A percentile compares a stretch with the other conserved stretches of the same genome.
phyloP scores from a whole-genome alignment of 257 asterid genomes.

The Eustoma russellianum region DNA sequence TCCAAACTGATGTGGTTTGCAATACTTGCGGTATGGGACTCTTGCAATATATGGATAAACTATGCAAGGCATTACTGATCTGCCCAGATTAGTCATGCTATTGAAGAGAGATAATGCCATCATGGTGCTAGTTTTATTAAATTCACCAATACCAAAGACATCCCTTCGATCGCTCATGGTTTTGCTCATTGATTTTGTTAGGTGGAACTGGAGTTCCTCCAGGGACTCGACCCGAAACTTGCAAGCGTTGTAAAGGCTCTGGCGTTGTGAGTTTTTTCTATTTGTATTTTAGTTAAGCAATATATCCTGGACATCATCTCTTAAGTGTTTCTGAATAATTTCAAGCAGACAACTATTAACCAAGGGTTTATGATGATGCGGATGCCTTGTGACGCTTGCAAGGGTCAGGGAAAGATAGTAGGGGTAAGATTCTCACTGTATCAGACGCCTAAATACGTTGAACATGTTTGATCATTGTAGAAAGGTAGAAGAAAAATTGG shows the following conservation, averaged over 20 bases:
- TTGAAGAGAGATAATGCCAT: too few species aligned
- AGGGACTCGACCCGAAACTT: conserved; percentile 90
- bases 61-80: too few species aligned
- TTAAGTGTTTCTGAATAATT: neutral
- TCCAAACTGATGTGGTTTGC: conserved; percentile 64
- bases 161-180: neutral
- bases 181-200: conserved; percentile 20
- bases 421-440: conserved; percentile 38
- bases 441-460: too few species aligned
- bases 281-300: conserved; percentile 5
- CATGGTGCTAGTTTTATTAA: too few species aligned
- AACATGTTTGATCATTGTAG: too few species aligned
- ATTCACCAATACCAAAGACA: neutral
- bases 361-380: conserved; percentile 47
- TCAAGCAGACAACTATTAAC: conserved; percentile 39
- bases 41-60: neutral
- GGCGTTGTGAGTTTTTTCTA: conserved; percentile 55
- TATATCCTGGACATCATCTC: neutral
- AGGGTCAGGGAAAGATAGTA: conserved; percentile 73
- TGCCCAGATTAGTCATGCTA: too few species aligned
- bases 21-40: conserved; percentile 63
- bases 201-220: conserved; percentile 99
- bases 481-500: too few species aligned
- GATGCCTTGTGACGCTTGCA: conserved; percentile 59
- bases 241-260: conserved; percentile 84